phyloP scores from a whole-genome alignment of 1,284 basidiomycete species.

The Ustilago esculenta region DNA sequence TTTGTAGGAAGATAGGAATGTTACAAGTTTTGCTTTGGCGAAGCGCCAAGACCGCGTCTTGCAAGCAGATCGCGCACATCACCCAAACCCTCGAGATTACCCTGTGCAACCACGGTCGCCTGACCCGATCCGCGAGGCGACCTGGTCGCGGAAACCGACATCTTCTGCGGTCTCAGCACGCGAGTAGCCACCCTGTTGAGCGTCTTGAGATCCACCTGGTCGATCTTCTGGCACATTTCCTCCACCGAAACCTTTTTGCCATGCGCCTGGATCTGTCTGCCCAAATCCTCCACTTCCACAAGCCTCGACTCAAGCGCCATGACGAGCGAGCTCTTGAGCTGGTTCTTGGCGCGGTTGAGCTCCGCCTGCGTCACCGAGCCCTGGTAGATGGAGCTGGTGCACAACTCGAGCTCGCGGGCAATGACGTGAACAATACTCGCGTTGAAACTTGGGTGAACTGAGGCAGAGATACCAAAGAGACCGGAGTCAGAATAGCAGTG shows the following conservation, averaged over 20 bases:
- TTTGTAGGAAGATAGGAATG: too few relatives aligned
- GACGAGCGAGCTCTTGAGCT: slow-evolving; percentile 90
- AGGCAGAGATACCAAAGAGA: slow-evolving; percentile 90
- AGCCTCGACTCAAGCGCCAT: slow-evolving; percentile 94
- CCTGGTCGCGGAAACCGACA: slow-evolving; percentile 10
- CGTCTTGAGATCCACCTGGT: slow-evolving; percentile 78
- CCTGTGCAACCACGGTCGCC: slow-evolving; percentile 63
- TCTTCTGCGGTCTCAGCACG: slow-evolving; percentile 71
- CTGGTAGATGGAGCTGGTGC: slow-evolving; percentile 62
- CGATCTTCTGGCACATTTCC: slow-evolving; percentile 92
- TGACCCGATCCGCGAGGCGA: slow-evolving; percentile 44
- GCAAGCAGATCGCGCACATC: slow-evolving; percentile 59
- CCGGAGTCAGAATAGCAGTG: slow-evolving; percentile 96
- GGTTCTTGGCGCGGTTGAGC: slow-evolving; percentile 89
- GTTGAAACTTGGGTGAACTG: slow-evolving; percentile 78
- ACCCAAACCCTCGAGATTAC: slow-evolving; percentile 53
- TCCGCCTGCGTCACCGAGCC: slow-evolving; percentile 74
- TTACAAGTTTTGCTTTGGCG: slow-evolving; percentile 26
- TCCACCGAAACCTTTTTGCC: slow-evolving; percentile 83
- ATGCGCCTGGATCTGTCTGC: slow-evolving; percentile 86
- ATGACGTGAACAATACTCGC: slow-evolving; percentile 82
- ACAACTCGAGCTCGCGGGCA: slow-evolving; percentile 76
- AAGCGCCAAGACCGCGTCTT: slow-evolving; percentile 52
- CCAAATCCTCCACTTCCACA: slow-evolving; percentile 74
- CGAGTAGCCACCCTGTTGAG: slow-evolving; percentile 79